A percentile compares a stretch with the other conserved stretches of the same genome.
phyloP scores from a whole-genome alignment of 2,329 filamentous ascomycete genomes.

The Pseudogymnoascus sp. region DNA sequence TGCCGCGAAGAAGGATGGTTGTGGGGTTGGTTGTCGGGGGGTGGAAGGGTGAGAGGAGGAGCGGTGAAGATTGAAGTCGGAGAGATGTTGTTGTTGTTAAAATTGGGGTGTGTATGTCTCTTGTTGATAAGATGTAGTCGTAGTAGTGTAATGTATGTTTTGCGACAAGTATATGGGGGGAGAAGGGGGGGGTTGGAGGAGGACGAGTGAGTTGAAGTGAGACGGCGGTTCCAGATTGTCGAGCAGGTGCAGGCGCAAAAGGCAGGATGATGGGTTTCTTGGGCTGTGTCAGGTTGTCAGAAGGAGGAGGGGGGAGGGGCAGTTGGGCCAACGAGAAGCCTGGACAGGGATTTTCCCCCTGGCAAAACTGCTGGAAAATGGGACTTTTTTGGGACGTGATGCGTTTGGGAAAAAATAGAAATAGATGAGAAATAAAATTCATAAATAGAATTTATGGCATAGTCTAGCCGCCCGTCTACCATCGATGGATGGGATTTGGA shows the following conservation, averaged over 20 bases:
- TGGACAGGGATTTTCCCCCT: background rate
- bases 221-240: background rate
- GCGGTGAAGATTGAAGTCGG: background rate
- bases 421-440: background rate
- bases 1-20: slow-evolving; percentile 6
- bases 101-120: background rate
- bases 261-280: background rate
- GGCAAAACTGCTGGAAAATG: background rate
- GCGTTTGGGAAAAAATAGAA: background rate
- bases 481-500: background rate
- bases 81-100: background rate
- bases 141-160: slow-evolving; percentile 3
- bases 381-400: background rate
- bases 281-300: background rate
- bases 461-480: background rate
- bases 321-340: slow-evolving; percentile 3
- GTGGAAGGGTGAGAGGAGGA: background rate
- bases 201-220: background rate
- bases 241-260: background rate
- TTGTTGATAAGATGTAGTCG: background rate
- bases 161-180: background rate
- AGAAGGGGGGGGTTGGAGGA: background rate
- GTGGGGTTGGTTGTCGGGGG: background rate
- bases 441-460: background rate
- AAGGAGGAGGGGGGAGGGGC: slow-evolving; percentile 1